Conservation (phyloP, 345 rosid genomes). For the Passiflora organensis region DNA sequence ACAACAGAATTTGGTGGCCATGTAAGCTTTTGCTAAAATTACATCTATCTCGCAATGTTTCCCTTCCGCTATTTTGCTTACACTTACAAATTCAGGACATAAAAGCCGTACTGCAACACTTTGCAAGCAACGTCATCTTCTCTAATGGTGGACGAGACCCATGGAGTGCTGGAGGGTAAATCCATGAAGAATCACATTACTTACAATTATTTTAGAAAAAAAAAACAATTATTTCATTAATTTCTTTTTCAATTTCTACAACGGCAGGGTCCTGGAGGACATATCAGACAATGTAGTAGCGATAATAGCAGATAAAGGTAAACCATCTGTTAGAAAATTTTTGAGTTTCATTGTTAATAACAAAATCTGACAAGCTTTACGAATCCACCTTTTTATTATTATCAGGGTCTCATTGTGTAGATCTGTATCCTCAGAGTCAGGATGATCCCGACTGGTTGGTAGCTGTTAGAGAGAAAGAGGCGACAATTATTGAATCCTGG, state of each 20-base stretch:
- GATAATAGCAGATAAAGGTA: slow-evolving; percentile 31
- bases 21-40: too few species aligned
- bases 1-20: too few species aligned
- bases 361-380: neutral
- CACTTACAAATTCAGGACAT: slow-evolving; percentile 1
- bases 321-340: neutral
- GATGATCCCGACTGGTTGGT: slow-evolving; percentile 37
- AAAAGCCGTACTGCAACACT: slow-evolving; percentile 30
- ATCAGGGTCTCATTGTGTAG: slow-evolving; percentile 46
- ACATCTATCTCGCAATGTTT: too few species aligned
- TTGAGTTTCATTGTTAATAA: neutral
- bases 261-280: slow-evolving; percentile 35
- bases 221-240: neutral
- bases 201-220: neutral
- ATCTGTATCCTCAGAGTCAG: slow-evolving; percentile 5
- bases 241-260: neutral
- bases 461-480: slow-evolving; percentile 24
- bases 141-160: slow-evolving; percentile 46
- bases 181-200: neutral
- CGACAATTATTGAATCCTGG: slow-evolving; percentile 34
- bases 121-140: slow-evolving; percentile 43
- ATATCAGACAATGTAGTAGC: slow-evolving; percentile 40
- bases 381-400: neutral
- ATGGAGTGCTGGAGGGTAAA: slow-evolving; percentile 41
- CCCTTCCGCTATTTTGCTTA: too few species aligned